phyloP scores from a whole-genome alignment of 2,329 filamentous ascomycete species.

The Talaromyces albobiverticillius region DNA sequence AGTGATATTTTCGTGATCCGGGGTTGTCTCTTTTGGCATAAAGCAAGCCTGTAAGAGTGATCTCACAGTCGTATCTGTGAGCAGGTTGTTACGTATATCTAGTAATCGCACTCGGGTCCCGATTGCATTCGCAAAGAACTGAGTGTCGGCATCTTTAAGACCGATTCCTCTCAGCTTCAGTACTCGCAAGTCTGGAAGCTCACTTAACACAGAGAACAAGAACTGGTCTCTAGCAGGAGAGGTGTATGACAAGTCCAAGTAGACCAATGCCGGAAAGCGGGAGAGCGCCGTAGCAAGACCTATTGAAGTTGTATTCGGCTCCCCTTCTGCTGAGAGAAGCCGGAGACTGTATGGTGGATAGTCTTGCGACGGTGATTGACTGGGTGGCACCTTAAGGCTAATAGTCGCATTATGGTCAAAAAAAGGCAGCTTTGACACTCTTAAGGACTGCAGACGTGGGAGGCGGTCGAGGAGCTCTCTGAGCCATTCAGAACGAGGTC shows the following conservation, averaged over 20 bases:
- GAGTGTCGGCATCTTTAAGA: conserved; percentile 53
- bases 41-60: conserved; percentile 54
- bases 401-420: conserved; percentile 60
- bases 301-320: conserved; percentile 57
- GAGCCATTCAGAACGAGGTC: conserved; percentile 58
- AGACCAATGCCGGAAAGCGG: conserved; percentile 54
- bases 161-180: conserved; percentile 56
- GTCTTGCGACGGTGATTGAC: conserved; percentile 6
- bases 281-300: conserved; percentile 52
- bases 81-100: conserved; percentile 55
- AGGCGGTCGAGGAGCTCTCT: conserved; percentile 57
- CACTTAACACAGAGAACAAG: conserved; percentile 48
- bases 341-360: conserved; percentile 46
- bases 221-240: conserved; percentile 46
- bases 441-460: conserved; percentile 57
- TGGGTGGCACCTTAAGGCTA: conserved; percentile 40
- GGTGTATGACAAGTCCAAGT: conserved; percentile 58
- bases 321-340: conserved; percentile 55
- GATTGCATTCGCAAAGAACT: conserved; percentile 52
- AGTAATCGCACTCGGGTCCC: conserved; percentile 53
- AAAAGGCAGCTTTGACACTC: conserved; percentile 59
- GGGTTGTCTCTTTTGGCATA: conserved; percentile 18
- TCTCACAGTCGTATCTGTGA: conserved; percentile 56
- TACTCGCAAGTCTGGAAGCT: conserved; percentile 52
- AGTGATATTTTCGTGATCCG: conserved; percentile 5